Base-by-base conservation (phyloP, 352 stramenopile species). In the Saprolegnia parasitica region DNA sequence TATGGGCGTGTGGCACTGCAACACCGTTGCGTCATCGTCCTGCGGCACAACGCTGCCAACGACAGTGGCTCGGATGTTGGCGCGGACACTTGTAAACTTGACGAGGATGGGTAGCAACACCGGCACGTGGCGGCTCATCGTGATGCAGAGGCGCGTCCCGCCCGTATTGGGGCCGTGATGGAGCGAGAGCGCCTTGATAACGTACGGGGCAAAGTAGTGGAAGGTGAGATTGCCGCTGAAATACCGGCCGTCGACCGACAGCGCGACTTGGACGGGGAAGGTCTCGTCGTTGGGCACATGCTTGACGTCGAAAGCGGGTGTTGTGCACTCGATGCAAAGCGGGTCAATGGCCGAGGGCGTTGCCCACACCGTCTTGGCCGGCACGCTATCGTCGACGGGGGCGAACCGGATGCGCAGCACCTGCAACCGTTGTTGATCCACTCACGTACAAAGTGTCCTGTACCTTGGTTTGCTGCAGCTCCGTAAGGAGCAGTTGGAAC, bases 121-220 rank as follows among this genome's bases (percentile, higher is more conserved):
- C 11, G 85, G 83, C 11, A 93, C 78, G 40, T 83, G 86, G 67
- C 88, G 78, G 56, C 90, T 91, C 83, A 93, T 89, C 3, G 78
- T 78, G 37, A 93, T 71, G 29, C 73, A 73, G 9, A 93, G 60
- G 21, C 74, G 71, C 0, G 80, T 91, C 2, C 83, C 85, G 24
- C 85, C 85, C 0, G 81, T 80, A 11, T 72, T 71, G 5, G 85
- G 85, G 0, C 85, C 85, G 52, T 90, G 85, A 50, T 93, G 85
- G n/a, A 81, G 74, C 1, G 78, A 84, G 26, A 93, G 76, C 0
- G 78, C 81, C 29, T 76, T 74, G 32, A 93, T 42, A 20, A 23
- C 23, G 32, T 56, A 68, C 13, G 20, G 62, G 5, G 9, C 47
- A 68, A 58, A 68, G 4, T 68, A 68, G n/a, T 54, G 20, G 62